Percentiles rank a stretch among this genome's conserved stretches.
phyloP scores from a whole-genome alignment of 2,329 filamentous ascomycete species.

The Pyrenophora teres region DNA sequence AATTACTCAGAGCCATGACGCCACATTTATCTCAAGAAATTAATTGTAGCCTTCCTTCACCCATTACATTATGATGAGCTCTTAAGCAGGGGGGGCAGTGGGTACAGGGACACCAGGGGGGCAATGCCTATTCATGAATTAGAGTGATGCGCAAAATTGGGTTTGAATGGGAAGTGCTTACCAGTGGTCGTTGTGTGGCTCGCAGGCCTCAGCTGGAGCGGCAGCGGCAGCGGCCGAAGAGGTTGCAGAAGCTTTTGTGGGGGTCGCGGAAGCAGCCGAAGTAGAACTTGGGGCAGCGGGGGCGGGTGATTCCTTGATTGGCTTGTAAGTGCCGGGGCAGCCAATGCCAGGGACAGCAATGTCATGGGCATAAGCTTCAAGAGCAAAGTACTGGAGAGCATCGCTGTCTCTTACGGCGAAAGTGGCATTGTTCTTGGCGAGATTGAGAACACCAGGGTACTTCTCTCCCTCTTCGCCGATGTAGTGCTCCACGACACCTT shows the following conservation, averaged over 20 bases:
- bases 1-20: too few relatives aligned
- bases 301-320: slow-evolving; percentile 8
- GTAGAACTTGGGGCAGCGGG: slow-evolving; percentile 11
- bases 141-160: background rate
- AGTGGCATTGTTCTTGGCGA: slow-evolving; percentile 57
- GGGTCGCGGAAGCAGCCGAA: slow-evolving; percentile 11
- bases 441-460: slow-evolving; percentile 60
- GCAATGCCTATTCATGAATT: slow-evolving; percentile 22
- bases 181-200: slow-evolving; percentile 33
- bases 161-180: background rate
- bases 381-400: slow-evolving; percentile 69
- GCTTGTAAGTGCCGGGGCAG: slow-evolving; percentile 56
- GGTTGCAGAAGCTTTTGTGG: slow-evolving; percentile 4
- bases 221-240: slow-evolving; percentile 3
- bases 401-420: slow-evolving; percentile 63
- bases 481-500: slow-evolving; percentile 66
- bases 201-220: slow-evolving; percentile 18
- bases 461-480: slow-evolving; percentile 63
- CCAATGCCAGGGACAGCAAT: slow-evolving; percentile 66
- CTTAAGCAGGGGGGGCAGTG: slow-evolving; percentile 26
- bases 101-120: slow-evolving; percentile 33
- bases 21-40: too few relatives aligned
- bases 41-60: too few relatives aligned
- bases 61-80: too few relatives aligned
- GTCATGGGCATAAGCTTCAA: slow-evolving; percentile 69